Base-by-base conservation (phyloP, 306 rosid genomes). In the Gynostemma pentaphyllum region DNA sequence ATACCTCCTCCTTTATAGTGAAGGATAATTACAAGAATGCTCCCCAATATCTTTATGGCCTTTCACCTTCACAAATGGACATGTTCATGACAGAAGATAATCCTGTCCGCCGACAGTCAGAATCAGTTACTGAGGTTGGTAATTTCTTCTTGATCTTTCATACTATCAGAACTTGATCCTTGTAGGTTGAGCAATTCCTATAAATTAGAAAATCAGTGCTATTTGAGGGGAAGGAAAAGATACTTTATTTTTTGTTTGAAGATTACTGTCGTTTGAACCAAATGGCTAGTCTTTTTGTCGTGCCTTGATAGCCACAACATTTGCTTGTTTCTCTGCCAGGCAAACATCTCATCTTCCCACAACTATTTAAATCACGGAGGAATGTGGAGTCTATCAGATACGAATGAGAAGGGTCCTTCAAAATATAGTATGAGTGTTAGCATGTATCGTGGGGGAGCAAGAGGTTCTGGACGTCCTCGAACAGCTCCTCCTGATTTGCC, bases 401-500 rank as follows among this genome's bases (percentile, higher is more conserved):
- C 50, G 85, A 67, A 51, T 23, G 83, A 55, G 23, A 61, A 49
- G 15, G 80, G 80, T 66, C 71, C 87, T 70, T 51, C 87, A 60
- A 79, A 71, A 66, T 81, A 76, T 78, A 84, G 96, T 78, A 88
- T 88, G 97, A 84, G 99, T 59, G 86, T 68, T 52, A 84, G 82
- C 73, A 92, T 86, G 95, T 88, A 86, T 67, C 81, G 83, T 54
- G 96, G 96, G 72, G 94, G 94, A 55, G 86, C 82, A 45, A 75
- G 96, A 74, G 88, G 87, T 59, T 28, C 42, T 27, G 87, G 94
- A 66, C 81, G 99, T 76, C 88, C 94, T 27, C 75, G 81, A 74
- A 77, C 79, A 29, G 82, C 90, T 64, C 99, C 99, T 36, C 99
- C 99, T 5, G 99, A 92, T 84, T 74, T 92, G 70, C 99, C 99